Evolutionary conservation across 106 monocot genomes (phyloP).

Genomic region (Apostasia ramifera): DNA sequence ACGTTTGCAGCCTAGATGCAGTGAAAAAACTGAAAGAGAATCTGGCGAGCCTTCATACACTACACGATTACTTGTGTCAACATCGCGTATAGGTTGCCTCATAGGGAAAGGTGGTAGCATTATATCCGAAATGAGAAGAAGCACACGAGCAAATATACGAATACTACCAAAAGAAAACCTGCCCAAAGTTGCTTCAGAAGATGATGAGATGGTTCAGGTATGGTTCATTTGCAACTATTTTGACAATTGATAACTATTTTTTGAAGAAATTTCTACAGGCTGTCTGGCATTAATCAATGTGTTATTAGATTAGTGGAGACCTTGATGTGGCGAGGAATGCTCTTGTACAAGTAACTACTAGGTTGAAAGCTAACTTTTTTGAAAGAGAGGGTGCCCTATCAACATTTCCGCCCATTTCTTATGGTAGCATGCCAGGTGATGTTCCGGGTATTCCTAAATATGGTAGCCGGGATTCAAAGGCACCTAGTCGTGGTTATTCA

Average conservation of each 20-base stretch:
- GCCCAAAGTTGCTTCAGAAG: constrained; percentile 86
- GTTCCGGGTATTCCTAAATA: constrained; percentile 44
- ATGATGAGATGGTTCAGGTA: constrained; percentile 99
- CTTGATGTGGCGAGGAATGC: constrained; percentile 74
- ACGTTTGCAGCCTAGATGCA: constrained; percentile 85
- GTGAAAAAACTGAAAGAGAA: constrained; percentile 79
- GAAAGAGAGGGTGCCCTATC: constrained; percentile 71
- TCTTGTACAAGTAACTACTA: constrained; percentile 75
- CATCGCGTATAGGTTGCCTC: constrained; percentile 91
- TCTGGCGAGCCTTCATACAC: constrained; percentile 57
- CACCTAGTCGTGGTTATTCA: constrained; percentile 49
- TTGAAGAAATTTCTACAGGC: background rate
- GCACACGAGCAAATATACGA: constrained; percentile 82
- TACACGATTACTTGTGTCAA: constrained; percentile 83
- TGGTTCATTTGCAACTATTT: background rate
- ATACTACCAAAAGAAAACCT: constrained; percentile 87
- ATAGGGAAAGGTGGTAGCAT: constrained; percentile 96
- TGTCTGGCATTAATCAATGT: constrained; percentile 2
- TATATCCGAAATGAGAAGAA: constrained; percentile 87
- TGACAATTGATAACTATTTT: background rate
- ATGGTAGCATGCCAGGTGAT: constrained; percentile 36
- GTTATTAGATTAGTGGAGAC: constrained; percentile 79
- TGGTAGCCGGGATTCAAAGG: constrained; percentile 51
- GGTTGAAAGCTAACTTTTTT: constrained; percentile 84
- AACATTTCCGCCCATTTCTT: constrained; percentile 38